Evolutionary conservation across 2,329 filamentous ascomycete genomes (phyloP), one percentile per base, ranked within the genome.

Genomic region (Tolypocladium album): DNA sequence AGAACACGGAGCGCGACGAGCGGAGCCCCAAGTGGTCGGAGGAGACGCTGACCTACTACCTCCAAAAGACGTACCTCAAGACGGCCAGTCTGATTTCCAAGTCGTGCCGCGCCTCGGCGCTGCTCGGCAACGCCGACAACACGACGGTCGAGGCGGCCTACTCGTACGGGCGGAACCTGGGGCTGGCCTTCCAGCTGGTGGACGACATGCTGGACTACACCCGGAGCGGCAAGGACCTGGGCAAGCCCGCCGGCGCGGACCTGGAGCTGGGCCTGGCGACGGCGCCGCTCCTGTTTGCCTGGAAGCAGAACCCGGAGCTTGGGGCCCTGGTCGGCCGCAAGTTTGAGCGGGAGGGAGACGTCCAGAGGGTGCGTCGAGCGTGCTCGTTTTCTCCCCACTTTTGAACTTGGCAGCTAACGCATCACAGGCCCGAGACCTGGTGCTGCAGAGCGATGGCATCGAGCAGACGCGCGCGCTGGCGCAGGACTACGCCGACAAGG

Each of bases 201-300:
- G 94, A 99, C 71, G 94, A 99, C 72, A 90, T 99, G 88, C 81
- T 99, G 67, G 94, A 99, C 74, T 99, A 97, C 73, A 97, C 94
- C 0, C 84, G 91, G 63, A 91, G 84, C 59, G 91, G 87, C 50
- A 82, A 84, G 61, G 92, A 97, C 72, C 78, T 99, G 50, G 94
- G 94, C 31, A 99, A 99, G 76, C 94, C 94, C 2, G 90, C 93
- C 6, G 94, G 93, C 47, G 94, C 94, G 38, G 94, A 99, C 75
- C 75, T 99, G 63, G 91, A 97, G 75, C 79, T 99, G 38, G 94
- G 94, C 5, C 81, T 99, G 60, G 94, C 94, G 52, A 99, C 94
- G 15, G 94, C 94, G 15, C 94, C 94, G 20, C 77, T 99, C 64
- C 77, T 99, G 50, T 99, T 97, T 77, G 94, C 94, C 0, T 99